Evolutionary conservation across 2,329 filamentous ascomycete genomes (phyloP).

Genomic region (Xylariaceae sp.): DNA sequence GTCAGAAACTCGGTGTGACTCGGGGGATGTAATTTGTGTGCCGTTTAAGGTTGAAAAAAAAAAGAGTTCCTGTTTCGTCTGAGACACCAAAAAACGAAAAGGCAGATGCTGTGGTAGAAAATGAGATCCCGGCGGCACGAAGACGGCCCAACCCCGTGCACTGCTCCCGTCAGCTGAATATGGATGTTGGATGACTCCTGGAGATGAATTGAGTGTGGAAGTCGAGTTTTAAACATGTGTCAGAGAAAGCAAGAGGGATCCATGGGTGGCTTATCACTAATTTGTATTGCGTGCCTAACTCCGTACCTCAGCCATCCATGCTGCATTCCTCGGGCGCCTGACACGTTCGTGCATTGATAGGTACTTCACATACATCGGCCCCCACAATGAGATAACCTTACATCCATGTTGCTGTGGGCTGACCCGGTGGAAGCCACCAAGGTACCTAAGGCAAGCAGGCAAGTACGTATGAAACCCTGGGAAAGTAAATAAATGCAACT

Average conservation of each 20-base stretch:
- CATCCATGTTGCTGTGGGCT: not conserved
- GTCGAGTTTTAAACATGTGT: not conserved
- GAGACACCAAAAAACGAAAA: not conserved
- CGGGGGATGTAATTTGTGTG: conserved; percentile 9
- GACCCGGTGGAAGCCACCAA: not conserved
- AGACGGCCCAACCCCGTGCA: not conserved
- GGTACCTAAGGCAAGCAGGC: no score
- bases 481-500: not conserved
- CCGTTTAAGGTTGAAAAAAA: conserved; percentile 4
- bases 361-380: no score
- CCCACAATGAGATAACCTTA: conserved; percentile 22
- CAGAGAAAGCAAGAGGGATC: conserved; percentile 12
- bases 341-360: conserved; percentile 26
- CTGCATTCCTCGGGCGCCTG: conserved; percentile 23
- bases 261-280: conserved; percentile 14
- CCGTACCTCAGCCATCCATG: conserved; percentile 12
- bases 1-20: conserved; percentile 5
- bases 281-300: not conserved
- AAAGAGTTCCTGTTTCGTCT: conserved; percentile 3
- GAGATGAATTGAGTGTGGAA: not conserved
- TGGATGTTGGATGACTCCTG: conserved; percentile 17
- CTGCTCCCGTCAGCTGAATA: conserved; percentile 3
- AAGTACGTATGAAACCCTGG: no score
- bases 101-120: not conserved
- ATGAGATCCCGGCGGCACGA: not conserved